A percentile compares a stretch with the other conserved stretches of the same genome.
Conservation (phyloP, 148 eudicot species). For the Amaranthus palmeri region DNA sequence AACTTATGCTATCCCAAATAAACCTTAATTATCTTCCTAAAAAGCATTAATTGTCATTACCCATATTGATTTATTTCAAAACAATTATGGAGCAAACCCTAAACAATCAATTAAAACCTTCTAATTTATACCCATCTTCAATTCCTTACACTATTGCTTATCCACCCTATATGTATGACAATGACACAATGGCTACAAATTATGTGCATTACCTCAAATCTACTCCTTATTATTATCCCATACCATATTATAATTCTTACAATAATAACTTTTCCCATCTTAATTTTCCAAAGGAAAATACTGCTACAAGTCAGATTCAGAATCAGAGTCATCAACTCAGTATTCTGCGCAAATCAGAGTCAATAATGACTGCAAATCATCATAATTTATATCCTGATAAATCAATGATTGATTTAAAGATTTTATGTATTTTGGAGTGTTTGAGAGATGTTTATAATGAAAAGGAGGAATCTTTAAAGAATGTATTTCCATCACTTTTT, state of each 20-base stretch:
- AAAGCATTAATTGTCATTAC: neutral
- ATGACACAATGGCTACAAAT: slow-evolving; percentile 27
- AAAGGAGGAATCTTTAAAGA: slow-evolving; percentile 21
- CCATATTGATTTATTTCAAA: neutral
- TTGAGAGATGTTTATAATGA: slow-evolving; percentile 25
- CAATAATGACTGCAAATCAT: neutral
- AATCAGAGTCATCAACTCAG: too few species aligned
- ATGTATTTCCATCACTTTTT: slow-evolving; percentile 19
- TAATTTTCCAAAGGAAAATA: neutral
- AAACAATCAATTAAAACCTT: neutral
- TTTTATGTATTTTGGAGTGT: slow-evolving; percentile 22
- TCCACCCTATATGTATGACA: slow-evolving; percentile 9
- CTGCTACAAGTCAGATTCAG: neutral
- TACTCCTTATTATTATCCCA: slow-evolving; percentile 23
- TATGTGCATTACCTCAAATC: slow-evolving; percentile 25
- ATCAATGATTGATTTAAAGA: slow-evolving; percentile 14
- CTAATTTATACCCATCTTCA: neutral
- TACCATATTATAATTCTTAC: slow-evolving; percentile 19
- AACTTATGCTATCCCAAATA: neutral
- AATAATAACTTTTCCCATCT: neutral
- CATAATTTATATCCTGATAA: neutral
- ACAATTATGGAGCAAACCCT: slow-evolving; percentile 18
- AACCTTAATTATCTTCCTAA: neutral
- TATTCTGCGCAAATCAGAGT: too few species aligned
- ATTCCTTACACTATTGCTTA: neutral